Conservation (phyloP, 2,329 filamentous ascomycete genomes). For the Sporothrix phasma region DNA sequence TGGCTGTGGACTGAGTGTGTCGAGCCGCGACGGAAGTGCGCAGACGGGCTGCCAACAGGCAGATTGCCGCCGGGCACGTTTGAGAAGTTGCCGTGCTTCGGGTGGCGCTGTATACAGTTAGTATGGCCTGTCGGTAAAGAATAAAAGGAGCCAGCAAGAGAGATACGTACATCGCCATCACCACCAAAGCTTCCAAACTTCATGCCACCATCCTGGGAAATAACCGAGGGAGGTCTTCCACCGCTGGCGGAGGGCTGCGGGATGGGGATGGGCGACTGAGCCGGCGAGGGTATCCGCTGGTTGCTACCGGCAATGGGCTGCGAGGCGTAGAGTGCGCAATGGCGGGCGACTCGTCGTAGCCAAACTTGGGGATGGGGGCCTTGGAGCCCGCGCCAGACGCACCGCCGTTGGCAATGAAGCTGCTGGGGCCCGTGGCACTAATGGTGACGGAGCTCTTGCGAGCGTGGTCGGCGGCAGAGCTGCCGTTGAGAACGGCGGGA, state of each 20-base stretch:
- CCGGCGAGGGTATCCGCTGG: constrained; percentile 71
- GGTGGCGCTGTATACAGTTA: constrained; percentile 45
- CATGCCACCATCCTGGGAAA: constrained; percentile 58
- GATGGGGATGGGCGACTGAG: constrained; percentile 85
- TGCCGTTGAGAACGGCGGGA: constrained; percentile 61
- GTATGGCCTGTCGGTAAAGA: constrained; percentile 1
- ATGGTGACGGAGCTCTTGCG: constrained; percentile 89
- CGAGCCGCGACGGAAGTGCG: constrained; percentile 76
- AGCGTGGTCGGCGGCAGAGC: constrained; percentile 54
- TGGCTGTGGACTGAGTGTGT: constrained; percentile 74
- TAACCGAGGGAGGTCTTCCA: constrained; percentile 71
- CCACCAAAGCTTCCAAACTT: constrained; percentile 77
- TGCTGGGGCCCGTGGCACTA: constrained; percentile 68
- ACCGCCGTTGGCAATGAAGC: constrained; percentile 68
- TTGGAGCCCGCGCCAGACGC: constrained; percentile 44
- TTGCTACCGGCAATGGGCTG: constrained; percentile 50
- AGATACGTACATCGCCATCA: constrained; percentile 62
- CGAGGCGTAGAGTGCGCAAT: constrained; percentile 56
- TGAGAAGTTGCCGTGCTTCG: constrained; percentile 44
- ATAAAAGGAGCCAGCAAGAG: neutral
- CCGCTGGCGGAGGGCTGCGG: constrained; percentile 77
- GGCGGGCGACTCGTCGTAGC: constrained; percentile 58
- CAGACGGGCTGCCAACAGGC: constrained; percentile 37
- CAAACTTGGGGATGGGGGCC: constrained; percentile 64
- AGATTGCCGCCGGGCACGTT: constrained; percentile 49